Base-by-base conservation (phyloP, 1,284 basidiomycete species). In the Pseudozyma hubeiensis region DNA sequence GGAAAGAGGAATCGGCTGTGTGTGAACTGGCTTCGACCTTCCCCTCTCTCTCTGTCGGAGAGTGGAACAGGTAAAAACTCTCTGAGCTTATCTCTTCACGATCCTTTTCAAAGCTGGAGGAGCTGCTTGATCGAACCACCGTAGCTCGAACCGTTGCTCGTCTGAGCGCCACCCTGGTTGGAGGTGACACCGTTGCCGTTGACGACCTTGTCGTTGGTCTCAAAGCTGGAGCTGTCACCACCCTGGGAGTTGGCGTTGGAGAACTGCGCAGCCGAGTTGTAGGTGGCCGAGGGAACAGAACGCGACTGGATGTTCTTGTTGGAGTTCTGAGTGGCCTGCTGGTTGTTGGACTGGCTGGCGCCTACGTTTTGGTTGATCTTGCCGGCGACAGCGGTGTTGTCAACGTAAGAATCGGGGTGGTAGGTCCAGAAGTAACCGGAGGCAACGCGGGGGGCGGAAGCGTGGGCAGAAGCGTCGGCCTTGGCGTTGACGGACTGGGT, bases 131-230 rank as follows among this genome's bases (percentile, higher is more conserved):
- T 61, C 44, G 64, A 35, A 19, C 64, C 64, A 37, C 47, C 64
- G 57, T 53, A 51, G n/a, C 53, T 39, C 10, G 53, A 61, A 44
- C 64, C 64, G 30, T 66, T 43, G 9, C 57, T 40, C 39, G 48
- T 30, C 48, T 69, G 66, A 19, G 66, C 46, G 17, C 66, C 66
- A 37, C 66, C 66, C 53, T 59, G 54, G 30, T 54, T 50, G 19
- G 37, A 52, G 30, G 52, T 43, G 35, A 63, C 16, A 9, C 66
- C 66, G 53, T 64, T 59, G 29, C 66, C 56, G 43, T 54, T 47
- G 45, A 69, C 39, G 24, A 56, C 31, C 55, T 56, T 58, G 56
- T 63, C 66, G 61, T 69, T 69, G 60, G 48, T 53, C 49, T 69
- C 60, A 48, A 9, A 24, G n/a, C 56, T 54, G 53, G 45, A 52